Conservation (phyloP, 176 grass and related monocot species). For the Poa pratensis region DNA sequence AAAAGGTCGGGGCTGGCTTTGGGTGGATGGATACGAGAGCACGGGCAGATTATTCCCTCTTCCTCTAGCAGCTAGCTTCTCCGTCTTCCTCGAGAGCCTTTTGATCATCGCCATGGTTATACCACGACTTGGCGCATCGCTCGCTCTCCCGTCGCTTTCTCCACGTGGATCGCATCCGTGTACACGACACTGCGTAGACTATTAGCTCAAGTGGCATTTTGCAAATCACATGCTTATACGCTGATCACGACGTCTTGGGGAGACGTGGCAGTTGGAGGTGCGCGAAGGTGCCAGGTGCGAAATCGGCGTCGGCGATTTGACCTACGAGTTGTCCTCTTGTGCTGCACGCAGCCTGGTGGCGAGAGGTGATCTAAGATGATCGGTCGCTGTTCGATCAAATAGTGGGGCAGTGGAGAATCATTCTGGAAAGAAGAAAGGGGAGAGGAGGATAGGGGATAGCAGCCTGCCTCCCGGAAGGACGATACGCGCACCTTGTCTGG, state of each 20-base stretch:
- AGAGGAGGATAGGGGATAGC: neutral
- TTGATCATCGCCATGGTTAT: conserved; percentile 25
- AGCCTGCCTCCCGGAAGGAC: neutral
- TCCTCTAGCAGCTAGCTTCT: conserved; percentile 14
- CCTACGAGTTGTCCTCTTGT: neutral
- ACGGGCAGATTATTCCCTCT: neutral
- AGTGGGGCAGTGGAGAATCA: neutral
- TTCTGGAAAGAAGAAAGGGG: neutral
- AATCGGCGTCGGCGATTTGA: neutral
- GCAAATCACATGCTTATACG: neutral
- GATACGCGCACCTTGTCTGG: conserved; percentile 5
- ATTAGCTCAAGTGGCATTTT: neutral
- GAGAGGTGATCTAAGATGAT: neutral
- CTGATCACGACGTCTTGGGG: conserved; percentile 17
- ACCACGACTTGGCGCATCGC: neutral
- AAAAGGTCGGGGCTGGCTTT: conserved; percentile 28
- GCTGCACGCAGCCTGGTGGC: neutral
- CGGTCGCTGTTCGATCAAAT: neutral
- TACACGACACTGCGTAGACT: neutral
- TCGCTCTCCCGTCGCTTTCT: conserved; percentile 10
- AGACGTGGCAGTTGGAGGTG: conserved; percentile 17
- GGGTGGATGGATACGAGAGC: conserved; percentile 42
- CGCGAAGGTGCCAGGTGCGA: neutral
- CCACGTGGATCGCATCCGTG: conserved; percentile 23
- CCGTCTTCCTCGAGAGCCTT: neutral